Base-by-base conservation (phyloP, 495 filamentous ascomycete genomes). In the Penicillium salamii region DNA sequence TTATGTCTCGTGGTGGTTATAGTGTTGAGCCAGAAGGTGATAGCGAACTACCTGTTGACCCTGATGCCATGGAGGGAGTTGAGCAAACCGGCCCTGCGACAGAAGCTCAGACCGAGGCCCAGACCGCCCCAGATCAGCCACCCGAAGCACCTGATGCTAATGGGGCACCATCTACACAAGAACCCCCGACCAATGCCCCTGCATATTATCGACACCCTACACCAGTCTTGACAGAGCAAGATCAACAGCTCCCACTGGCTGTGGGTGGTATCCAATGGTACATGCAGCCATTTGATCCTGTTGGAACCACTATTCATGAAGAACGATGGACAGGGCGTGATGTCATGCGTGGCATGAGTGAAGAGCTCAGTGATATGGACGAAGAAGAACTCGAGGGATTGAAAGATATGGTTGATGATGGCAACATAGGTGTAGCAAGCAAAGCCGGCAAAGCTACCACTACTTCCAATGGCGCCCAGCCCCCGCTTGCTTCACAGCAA, bases 191-290 rank as follows among this genome's bases (percentile, higher is more conserved):
- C 8, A 50, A 54, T 19, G 35, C 34, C 26, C 43, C 50, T 12
- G 17, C 43, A 28, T 62, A 52, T 26, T 42, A 52, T 17, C 49
- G 61, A 45, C 61, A 62, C 42, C 61, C 61, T 7, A 65, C 61
- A 1, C 61, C 61, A 8, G 20, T 54, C 7, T 19, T 65, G 37
- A 55, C 42, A 24, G 70, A 74, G 42, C 74, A 74, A 24, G 74
- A 82, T 23, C 72, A 80, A 34, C 66, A 75, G 8, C 76, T 82
- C 14, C 71, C 78, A 4, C 68, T 93, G 26, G 75, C 79, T 3
- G 71, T 85, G 40, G 91, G 91, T 38, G 91, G 91, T 11, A 76
- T 92, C 6, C 84, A 87, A 9, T 96, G 91, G 90, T 97, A 95
- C 69, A 82, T 95, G 58, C 76, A 90, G 52, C 79, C 82, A 9